Evolutionary conservation across 768 basidiomycete species (phyloP).

Genomic region (Floccularia luteovirens): DNA sequence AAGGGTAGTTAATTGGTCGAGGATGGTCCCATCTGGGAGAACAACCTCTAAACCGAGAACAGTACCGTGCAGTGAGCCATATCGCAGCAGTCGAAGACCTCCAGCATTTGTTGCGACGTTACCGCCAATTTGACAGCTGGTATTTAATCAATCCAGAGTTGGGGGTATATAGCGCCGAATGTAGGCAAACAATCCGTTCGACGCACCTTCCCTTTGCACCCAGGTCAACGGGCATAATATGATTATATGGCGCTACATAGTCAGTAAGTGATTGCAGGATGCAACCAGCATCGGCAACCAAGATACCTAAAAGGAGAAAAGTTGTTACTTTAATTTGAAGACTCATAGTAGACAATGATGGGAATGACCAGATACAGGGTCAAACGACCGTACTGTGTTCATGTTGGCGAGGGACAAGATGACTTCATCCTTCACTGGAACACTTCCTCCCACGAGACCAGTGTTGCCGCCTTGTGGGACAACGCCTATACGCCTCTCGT

Average conservation of each 20-base stretch:
- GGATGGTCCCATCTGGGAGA: conserved; percentile 85
- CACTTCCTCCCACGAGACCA: conserved; percentile 92
- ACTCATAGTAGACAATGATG: conserved; percentile 9
- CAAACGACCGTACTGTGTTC: conserved; percentile 75
- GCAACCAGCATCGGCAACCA: conserved; percentile 93
- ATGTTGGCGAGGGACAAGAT: conserved; percentile 81
- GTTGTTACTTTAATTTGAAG: conserved; percentile 4
- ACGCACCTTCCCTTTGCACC: conserved; percentile 91
- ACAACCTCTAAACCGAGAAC: conserved; percentile 96
- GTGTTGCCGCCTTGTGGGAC: conserved; percentile 99
- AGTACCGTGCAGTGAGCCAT: conserved; percentile 91
- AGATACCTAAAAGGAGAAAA: conserved; percentile 47
- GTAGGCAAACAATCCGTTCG: conserved; percentile 1
- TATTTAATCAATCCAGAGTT: conserved; percentile 1
- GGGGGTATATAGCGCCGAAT: too few relatives aligned
- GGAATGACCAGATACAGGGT: conserved; percentile 67
- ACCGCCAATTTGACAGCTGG: conserved; percentile 94
- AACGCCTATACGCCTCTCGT: conserved; percentile 72
- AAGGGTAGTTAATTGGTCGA: conserved; percentile 82
- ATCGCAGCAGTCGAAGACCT: conserved; percentile 88
- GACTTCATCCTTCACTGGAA: conserved; percentile 83
- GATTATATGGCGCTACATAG: conserved; percentile 77
- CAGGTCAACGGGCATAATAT: conserved; percentile 95
- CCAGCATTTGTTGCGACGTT: conserved; percentile 98
- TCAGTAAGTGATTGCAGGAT: conserved; percentile 85